Percentiles rank a stretch among this genome's conserved stretches.
Evolutionary conservation across 768 basidiomycete species (phyloP).

Genomic region (Auricularia sp.): DNA sequence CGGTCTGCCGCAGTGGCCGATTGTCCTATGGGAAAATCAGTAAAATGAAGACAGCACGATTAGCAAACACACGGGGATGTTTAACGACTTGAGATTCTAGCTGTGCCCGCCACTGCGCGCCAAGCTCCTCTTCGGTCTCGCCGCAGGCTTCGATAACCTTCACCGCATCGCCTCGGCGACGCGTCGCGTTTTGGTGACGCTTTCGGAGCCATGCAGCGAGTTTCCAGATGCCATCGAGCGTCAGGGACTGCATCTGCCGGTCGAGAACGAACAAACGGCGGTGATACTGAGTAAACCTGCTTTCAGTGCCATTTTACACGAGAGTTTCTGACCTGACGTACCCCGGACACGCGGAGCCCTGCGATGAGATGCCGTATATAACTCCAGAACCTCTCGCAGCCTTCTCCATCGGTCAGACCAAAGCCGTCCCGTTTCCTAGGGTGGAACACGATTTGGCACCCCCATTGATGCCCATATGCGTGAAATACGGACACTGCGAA

Average conservation of each 20-base stretch:
- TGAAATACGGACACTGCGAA: conserved; percentile 30
- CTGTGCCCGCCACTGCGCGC: background rate
- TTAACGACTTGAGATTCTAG: background rate
- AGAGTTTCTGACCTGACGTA: background rate
- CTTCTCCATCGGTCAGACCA: conserved; percentile 4
- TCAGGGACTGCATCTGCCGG: background rate
- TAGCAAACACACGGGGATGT: background rate
- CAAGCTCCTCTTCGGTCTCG: background rate
- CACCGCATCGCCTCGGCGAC: background rate
- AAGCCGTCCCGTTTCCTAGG: conserved; percentile 1
- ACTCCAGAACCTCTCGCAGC: no score
- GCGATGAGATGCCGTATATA: no score
- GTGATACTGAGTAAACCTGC: background rate
- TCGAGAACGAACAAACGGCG: background rate
- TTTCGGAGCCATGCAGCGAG: background rate
- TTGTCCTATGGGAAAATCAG: background rate
- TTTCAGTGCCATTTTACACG: background rate
- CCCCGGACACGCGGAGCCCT: conserved; percentile 6
- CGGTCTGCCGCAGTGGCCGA: background rate
- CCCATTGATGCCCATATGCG: conserved; percentile 6
- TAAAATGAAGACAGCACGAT: no score
- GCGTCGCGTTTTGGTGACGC: background rate
- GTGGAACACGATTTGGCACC: conserved; percentile 3
- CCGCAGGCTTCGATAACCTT: background rate
- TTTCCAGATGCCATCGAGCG: background rate